Base-by-base conservation (phyloP, 2,329 filamentous ascomycete species). In the Ceratocystis colombiana region DNA sequence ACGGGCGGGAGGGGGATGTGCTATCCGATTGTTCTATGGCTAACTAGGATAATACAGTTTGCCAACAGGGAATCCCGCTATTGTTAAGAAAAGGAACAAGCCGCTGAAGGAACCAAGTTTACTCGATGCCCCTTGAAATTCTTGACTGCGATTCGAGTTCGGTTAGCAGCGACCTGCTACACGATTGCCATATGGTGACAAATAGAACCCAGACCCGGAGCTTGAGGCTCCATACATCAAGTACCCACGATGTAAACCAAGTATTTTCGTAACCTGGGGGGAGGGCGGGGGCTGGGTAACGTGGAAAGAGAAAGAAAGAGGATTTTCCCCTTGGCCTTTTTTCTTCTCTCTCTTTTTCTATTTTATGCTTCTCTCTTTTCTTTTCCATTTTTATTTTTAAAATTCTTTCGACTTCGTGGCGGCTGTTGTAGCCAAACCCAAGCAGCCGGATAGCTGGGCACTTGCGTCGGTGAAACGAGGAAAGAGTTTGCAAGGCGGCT, bases 121-220 rank as follows among this genome's bases (percentile, higher is more conserved):
- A 17, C 25, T 33, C 33, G 12, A 30, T 59, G 17, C 53, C 53
- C 53, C 53, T 59, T 59, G 53, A 59, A 37, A 59, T 59, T 33
- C 25, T 57, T 17, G 25, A 59, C 25, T 3, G 33, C 53, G 33
- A 59, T 59, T 15, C 15, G 33, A 37, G 22, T 20, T 59, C 53
- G 53, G 53, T 25, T 59, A 59, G 28, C 33, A 59, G 53, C 53
- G 53, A 59, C 53, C 53, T 59, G 53, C 37, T 37, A 59, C 53
- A 59, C 53, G 53, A n/a, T 59, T 30, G 25, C 25, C 10, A 59
- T 37, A 17, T 33, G 53, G 53, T 37, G 53, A 30, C 53, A 59
- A 59, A 59, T 30, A 59, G 25, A 25, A 25, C 20, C 48, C 20
- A 15, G 48, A 7, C 20, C 20, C 25, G 33, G 33, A 37, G 33